These are phyloP conservation scores for Fusarium sp. DNA, from an alignment of 2,329 filamentous ascomycete genomes.

Conservation along the genomic window DNA sequence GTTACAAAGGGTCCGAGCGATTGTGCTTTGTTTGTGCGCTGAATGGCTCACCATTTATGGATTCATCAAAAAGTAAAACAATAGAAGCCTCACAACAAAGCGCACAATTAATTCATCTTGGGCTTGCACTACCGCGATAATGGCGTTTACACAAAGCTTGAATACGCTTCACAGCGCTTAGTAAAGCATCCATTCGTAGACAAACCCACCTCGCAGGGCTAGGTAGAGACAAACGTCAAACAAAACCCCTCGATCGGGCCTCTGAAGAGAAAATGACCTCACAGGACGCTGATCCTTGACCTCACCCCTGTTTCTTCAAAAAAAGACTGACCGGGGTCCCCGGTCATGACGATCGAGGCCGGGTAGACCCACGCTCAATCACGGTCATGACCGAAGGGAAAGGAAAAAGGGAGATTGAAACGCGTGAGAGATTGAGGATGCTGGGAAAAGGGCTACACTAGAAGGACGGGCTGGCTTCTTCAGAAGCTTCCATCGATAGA, in stretches of 20 bases:
- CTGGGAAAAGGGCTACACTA: conserved; percentile 1
- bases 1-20: not conserved
- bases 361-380: conserved; percentile 19
- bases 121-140: not conserved
- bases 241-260: conserved; percentile 1
- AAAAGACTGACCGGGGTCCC: conserved; percentile 22
- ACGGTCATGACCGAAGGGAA: conserved; percentile 38
- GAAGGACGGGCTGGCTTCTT: conserved; percentile 26
- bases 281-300: conserved; percentile 20
- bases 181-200: not conserved
- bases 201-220: not conserved
- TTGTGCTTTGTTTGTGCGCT: not conserved
- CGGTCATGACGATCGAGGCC: conserved; percentile 20
- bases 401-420: conserved; percentile 13
- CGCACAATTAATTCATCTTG: conserved; percentile 2
- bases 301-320: conserved; percentile 1
- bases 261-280: conserved; percentile 34
- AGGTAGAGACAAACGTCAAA: not conserved
- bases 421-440: conserved; percentile 9
- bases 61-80: not conserved
- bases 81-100: conserved; percentile 10
- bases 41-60: not conserved
- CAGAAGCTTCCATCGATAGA: conserved; percentile 22
- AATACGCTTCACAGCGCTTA: not conserved
- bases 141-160: not conserved